Evolutionary conservation across 345 rosid species (phyloP).

Genomic region (Limnanthes douglasii): DNA sequence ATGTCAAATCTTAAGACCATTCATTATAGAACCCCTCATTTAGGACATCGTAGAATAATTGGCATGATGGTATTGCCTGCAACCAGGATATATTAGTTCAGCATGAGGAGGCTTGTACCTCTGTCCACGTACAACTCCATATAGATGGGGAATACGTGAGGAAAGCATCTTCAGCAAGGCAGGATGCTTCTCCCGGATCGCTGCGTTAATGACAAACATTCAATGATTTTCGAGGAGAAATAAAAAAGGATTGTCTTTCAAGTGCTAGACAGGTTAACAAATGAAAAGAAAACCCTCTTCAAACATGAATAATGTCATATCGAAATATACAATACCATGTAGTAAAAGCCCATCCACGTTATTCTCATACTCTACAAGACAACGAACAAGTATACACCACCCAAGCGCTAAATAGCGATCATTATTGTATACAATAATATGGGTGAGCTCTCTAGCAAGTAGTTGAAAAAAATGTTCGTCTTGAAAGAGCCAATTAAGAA

Average conservation of each 20-base stretch:
- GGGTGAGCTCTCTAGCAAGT: slow-evolving; percentile 26
- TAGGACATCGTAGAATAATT: too few species aligned
- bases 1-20: too few species aligned
- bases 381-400: too few species aligned
- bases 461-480: slow-evolving; percentile 45
- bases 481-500: slow-evolving; percentile 58
- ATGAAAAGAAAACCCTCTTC: neutral
- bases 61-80: too few species aligned
- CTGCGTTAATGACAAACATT: too few species aligned
- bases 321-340: slow-evolving; percentile 40
- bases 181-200: slow-evolving; percentile 43
- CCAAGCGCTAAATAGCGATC: too few species aligned
- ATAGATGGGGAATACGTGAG: slow-evolving; percentile 31
- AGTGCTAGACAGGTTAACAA: neutral
- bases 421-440: slow-evolving; percentile 25
- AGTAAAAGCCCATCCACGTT: slow-evolving; percentile 52
- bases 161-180: slow-evolving; percentile 44
- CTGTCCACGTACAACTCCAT: slow-evolving; percentile 28
- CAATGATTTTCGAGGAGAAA: too few species aligned
- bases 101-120: slow-evolving; percentile 40
- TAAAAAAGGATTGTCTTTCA: neutral
- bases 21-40: too few species aligned
- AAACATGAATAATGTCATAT: too few species aligned
- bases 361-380: too few species aligned
- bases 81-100: too few species aligned